Evolutionary conservation across 257 asterid genomes (phyloP).

Genomic region (Jaltomata sinuosa): DNA sequence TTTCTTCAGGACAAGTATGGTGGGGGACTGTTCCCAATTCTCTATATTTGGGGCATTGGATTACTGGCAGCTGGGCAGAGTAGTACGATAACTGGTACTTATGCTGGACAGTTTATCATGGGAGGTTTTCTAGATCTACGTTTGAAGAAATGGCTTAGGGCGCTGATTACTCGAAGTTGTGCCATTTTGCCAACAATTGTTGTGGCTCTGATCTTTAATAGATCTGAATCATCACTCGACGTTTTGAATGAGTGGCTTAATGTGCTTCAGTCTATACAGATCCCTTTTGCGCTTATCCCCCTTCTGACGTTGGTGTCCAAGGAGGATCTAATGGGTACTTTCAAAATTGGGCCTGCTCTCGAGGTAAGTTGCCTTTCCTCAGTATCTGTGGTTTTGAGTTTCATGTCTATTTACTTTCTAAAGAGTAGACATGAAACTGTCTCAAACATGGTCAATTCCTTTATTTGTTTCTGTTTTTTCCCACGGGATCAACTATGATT

Average conservation of each 20-base stretch:
- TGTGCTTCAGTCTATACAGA: constrained; percentile 90
- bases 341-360: constrained; percentile 61
- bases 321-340: constrained; percentile 83
- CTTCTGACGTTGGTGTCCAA: constrained; percentile 94
- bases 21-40: constrained; percentile 85
- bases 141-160: constrained; percentile 82
- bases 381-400: not conserved
- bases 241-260: constrained; percentile 94
- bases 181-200: constrained; percentile 88
- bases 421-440: not conserved
- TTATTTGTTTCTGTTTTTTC: not conserved
- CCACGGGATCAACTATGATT: not conserved
- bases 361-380: constrained; percentile 38
- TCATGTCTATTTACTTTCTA: not conserved
- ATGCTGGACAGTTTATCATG: constrained; percentile 98
- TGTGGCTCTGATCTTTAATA: constrained; percentile 83
- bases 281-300: constrained; percentile 96
- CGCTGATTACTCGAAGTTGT: constrained; percentile 87
- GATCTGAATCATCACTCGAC: constrained; percentile 82
- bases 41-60: constrained; percentile 95
- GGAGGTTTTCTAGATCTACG: constrained; percentile 95
- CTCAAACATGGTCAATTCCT: not conserved
- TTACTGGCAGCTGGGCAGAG: constrained; percentile 98
- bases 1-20: constrained; percentile 90
- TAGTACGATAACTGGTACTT: constrained; percentile 94